Percentiles rank a stretch among this genome's conserved stretches.
phyloP scores from a whole-genome alignment of 2,329 filamentous ascomycete species.

The Nemania serpens region DNA sequence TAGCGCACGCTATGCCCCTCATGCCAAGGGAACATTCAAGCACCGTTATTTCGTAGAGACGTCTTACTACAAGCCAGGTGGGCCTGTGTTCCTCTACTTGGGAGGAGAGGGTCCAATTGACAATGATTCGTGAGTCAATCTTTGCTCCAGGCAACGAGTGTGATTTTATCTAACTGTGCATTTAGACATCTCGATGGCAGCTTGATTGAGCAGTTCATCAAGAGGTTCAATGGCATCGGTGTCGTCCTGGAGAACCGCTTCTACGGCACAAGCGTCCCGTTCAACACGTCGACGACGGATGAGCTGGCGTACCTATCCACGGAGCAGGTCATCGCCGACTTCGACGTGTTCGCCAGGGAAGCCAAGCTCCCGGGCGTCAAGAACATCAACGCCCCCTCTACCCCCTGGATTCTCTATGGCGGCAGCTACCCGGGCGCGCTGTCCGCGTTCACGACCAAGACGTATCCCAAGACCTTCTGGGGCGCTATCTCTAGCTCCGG shows the following conservation, averaged over 20 bases:
- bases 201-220: constrained; percentile 15
- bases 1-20: constrained; percentile 37
- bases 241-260: constrained; percentile 59
- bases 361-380: constrained; percentile 50
- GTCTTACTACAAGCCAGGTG: constrained; percentile 57
- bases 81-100: constrained; percentile 46
- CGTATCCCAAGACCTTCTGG: constrained; percentile 50
- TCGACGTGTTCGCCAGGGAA: constrained; percentile 55
- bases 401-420: constrained; percentile 44
- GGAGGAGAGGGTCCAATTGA: constrained; percentile 54
- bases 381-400: constrained; percentile 47
- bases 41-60: constrained; percentile 60
- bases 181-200: constrained; percentile 21
- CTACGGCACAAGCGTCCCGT: constrained; percentile 56
- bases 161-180: too few species aligned
- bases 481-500: constrained; percentile 55
- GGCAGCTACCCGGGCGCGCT: constrained; percentile 40
- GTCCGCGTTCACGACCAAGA: constrained; percentile 49
- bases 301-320: constrained; percentile 54
- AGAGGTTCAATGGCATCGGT: constrained; percentile 50
- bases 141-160: too few species aligned
- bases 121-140: constrained; percentile 24
- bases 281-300: constrained; percentile 54
- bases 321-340: constrained; percentile 58
- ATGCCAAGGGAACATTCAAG: constrained; percentile 55